Percentiles rank a stretch among this genome's conserved stretches.
phyloP scores from a whole-genome alignment of 208 protist species.

The Strigomonas galati region DNA sequence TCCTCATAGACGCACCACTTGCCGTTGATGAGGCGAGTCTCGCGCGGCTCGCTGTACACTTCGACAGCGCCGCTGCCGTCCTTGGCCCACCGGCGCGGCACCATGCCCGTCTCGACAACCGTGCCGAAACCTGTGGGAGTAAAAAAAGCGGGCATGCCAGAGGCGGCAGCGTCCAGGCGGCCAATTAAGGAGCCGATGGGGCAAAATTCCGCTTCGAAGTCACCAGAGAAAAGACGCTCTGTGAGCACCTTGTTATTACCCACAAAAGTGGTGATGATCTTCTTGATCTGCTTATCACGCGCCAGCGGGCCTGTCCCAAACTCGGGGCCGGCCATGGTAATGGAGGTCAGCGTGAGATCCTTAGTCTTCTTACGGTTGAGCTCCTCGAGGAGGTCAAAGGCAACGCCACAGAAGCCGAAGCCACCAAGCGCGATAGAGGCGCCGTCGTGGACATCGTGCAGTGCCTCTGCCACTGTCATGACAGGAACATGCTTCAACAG shows the following conservation, averaged over 20 bases:
- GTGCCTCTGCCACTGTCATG: constrained; percentile 34
- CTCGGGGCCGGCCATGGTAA: constrained; percentile 90
- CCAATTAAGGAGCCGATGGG: constrained; percentile 95
- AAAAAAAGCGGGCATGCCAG: constrained; percentile 95
- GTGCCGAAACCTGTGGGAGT: constrained; percentile 93
- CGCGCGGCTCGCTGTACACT: constrained; percentile 52
- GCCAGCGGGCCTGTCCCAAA: constrained; percentile 90
- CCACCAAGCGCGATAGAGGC: constrained; percentile 73
- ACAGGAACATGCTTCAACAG: constrained; percentile 22
- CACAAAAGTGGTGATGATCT: constrained; percentile 88
- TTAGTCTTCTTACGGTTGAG: constrained; percentile 38
- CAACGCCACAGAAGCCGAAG: constrained; percentile 93
- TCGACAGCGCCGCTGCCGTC: constrained; percentile 71
- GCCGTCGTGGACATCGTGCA: constrained; percentile 42
- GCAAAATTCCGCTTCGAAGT: constrained; percentile 93
- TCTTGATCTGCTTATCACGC: constrained; percentile 59
- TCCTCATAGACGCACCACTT: constrained; percentile 86
- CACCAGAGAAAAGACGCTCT: constrained; percentile 82
- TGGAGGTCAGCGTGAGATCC: constrained; percentile 85
- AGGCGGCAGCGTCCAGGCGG: constrained; percentile 86
- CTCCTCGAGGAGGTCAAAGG: constrained; percentile 83
- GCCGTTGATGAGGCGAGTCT: constrained; percentile 82
- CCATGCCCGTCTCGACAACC: constrained; percentile 49
- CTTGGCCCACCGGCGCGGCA: constrained; percentile 86
- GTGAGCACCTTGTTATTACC: constrained; percentile 93